These are phyloP conservation scores for Suillus weaverae DNA, from an alignment of 768 basidiomycete species.

Conservation along the genomic window DNA sequence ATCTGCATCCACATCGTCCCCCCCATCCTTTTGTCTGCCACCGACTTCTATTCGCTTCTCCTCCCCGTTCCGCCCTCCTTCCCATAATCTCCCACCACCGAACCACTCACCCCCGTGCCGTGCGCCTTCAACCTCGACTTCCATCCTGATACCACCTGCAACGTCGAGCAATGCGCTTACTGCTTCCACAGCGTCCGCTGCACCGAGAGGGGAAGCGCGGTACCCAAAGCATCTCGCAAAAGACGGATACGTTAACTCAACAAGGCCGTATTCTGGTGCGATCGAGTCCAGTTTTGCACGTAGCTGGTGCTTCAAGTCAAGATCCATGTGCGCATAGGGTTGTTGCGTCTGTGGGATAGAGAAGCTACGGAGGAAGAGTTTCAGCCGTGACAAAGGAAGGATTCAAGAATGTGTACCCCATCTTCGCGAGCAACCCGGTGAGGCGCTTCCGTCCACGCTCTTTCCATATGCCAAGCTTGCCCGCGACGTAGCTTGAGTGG, in stretches of 20 bases:
- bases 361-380: slow-evolving; percentile 55
- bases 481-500: slow-evolving; percentile 94
- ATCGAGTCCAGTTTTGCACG: slow-evolving; percentile 82
- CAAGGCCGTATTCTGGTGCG: slow-evolving; percentile 91
- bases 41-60: slow-evolving; percentile 30
- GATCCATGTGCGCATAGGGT: slow-evolving; percentile 93
- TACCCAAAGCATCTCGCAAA: slow-evolving; percentile 93
- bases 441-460: slow-evolving; percentile 88
- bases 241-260: slow-evolving; percentile 91
- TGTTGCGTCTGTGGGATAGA: slow-evolving; percentile 95
- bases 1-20: slow-evolving; percentile 24
- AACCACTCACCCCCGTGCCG: slow-evolving; percentile 97
- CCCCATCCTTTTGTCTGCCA: slow-evolving; percentile 26
- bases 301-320: slow-evolving; percentile 83
- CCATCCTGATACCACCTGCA: slow-evolving; percentile 86
- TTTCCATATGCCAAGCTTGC: slow-evolving; percentile 95
- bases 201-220: slow-evolving; percentile 81
- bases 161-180: slow-evolving; percentile 86
- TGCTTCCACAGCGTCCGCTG: slow-evolving; percentile 92
- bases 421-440: slow-evolving; percentile 92
- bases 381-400: slow-evolving; percentile 2
- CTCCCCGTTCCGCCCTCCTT: slow-evolving; percentile 43
- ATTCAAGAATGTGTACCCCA: slow-evolving; percentile 64
- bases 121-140: slow-evolving; percentile 86
- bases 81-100: slow-evolving; percentile 80